These are phyloP conservation scores for Septoria linicola DNA, from an alignment of 2,329 filamentous ascomycete genomes.

Conservation along the genomic window DNA sequence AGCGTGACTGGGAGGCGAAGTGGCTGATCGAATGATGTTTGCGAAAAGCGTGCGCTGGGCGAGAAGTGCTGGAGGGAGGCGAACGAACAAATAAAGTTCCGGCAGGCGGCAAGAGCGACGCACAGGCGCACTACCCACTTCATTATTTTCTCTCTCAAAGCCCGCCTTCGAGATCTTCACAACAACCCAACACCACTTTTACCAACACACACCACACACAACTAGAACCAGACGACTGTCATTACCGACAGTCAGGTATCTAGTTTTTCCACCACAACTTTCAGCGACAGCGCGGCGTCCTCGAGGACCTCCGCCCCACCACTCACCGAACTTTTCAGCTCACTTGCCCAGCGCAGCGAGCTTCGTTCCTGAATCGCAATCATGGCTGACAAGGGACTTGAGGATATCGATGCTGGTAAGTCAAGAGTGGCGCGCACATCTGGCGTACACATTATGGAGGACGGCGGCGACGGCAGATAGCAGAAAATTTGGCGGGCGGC, in stretches of 20 bases:
- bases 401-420: constrained; percentile 94
- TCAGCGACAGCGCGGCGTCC: constrained; percentile 37
- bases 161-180: constrained; percentile 13
- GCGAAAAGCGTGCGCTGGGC: constrained; percentile 12
- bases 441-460: background rate
- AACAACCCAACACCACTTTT: constrained; percentile 2
- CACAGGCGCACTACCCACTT: background rate
- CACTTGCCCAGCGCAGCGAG: constrained; percentile 72
- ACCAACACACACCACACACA: constrained; percentile 30
- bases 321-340: constrained; percentile 53
- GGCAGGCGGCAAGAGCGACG: constrained; percentile 1
- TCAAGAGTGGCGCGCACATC: constrained; percentile 34
- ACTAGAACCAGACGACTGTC: constrained; percentile 48
- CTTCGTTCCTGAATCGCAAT: constrained; percentile 62
- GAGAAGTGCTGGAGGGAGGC: background rate
- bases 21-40: constrained; percentile 2
- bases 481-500: constrained; percentile 5
- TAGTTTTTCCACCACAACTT: constrained; percentile 41
- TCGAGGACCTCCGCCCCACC: constrained; percentile 43
- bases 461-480: constrained; percentile 1
- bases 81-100: background rate
- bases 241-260: constrained; percentile 48
- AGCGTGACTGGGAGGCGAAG: background rate
- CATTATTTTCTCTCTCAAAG: constrained; percentile 5
- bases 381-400: constrained; percentile 99